Evolutionary conservation across 768 basidiomycete genomes (phyloP).

Genomic region (Strobilomyces dryophilus): DNA sequence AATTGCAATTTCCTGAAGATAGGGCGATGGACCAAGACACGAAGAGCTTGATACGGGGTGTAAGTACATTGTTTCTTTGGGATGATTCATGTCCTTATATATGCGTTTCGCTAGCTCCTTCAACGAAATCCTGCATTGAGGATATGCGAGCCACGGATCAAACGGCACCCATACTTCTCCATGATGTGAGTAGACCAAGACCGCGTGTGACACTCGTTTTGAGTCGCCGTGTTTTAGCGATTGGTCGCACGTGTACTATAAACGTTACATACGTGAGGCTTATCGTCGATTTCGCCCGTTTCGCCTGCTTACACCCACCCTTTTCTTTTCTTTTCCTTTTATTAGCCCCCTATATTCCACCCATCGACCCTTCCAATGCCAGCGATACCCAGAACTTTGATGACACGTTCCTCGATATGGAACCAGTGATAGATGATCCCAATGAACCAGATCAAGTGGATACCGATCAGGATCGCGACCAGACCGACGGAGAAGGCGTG

Average conservation of each 20-base stretch:
- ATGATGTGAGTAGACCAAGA: conserved; percentile 63
- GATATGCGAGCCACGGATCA: conserved; percentile 90
- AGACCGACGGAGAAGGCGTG: conserved; percentile 66
- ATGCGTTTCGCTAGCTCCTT: conserved; percentile 55
- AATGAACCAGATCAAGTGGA: conserved; percentile 59
- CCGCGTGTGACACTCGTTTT: conserved; percentile 5
- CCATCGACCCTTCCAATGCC: conserved; percentile 86
- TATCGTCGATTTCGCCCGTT: conserved; percentile 3
- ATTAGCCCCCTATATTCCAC: conserved; percentile 87
- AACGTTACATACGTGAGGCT: conserved; percentile 84
- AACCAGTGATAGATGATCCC: conserved; percentile 80
- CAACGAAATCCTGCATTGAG: conserved; percentile 90
- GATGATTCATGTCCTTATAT: conserved; percentile 7
- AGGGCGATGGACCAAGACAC: conserved; percentile 92
- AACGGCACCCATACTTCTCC: conserved; percentile 91
- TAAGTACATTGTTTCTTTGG: conserved; percentile 38
- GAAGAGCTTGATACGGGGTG: conserved; percentile 91
- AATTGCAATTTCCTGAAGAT: conserved; percentile 86
- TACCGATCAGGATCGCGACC: conserved; percentile 64
- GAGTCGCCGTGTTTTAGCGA: conserved; percentile 50
- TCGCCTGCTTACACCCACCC: conserved; percentile 14
- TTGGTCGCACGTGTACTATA: conserved; percentile 92
- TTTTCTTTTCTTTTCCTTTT: conserved; percentile 1
- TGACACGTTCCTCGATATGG: conserved; percentile 94
- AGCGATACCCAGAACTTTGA: conserved; percentile 98